These are phyloP conservation scores for Amanita muscaria DNA, from an alignment of 768 basidiomycete genomes.

Conservation along the genomic window DNA sequence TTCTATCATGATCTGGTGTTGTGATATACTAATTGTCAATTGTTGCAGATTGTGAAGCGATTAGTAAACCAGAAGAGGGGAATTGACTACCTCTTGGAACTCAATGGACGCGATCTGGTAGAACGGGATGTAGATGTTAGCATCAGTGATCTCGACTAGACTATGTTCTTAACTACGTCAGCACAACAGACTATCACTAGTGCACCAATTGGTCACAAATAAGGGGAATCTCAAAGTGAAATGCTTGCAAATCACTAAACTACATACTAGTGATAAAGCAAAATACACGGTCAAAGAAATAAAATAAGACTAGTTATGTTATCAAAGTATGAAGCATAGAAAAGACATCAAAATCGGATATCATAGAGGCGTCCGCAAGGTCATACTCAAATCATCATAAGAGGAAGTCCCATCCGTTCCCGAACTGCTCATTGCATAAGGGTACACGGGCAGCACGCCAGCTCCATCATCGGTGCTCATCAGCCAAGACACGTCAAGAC, in stretches of 20 bases:
- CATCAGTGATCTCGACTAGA: neutral
- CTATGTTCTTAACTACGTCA: neutral
- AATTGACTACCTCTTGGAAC: neutral
- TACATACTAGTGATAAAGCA: too few species aligned
- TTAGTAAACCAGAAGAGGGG: neutral
- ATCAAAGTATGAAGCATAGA: neutral
- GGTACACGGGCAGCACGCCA: neutral
- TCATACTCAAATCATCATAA: constrained; percentile 8
- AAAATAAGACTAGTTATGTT: too few species aligned
- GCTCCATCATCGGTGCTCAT: neutral
- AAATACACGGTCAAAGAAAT: neutral
- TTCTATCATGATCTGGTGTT: too few species aligned
- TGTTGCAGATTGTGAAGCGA: neutral
- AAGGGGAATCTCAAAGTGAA: too few species aligned
- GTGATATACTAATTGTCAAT: neutral
- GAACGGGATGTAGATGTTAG: neutral
- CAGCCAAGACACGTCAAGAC: neutral
- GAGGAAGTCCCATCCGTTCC: constrained; percentile 8
- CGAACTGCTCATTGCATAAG: constrained; percentile 6
- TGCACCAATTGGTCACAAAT: too few species aligned
- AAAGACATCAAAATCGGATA: neutral
- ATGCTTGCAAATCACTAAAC: too few species aligned
- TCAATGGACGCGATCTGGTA: neutral
- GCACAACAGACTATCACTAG: too few species aligned
- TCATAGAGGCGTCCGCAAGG: constrained; percentile 8